Percentiles rank a stretch among this genome's conserved stretches.
phyloP scores from a whole-genome alignment of 768 basidiomycete species.

The Lentinus tigrinus region DNA sequence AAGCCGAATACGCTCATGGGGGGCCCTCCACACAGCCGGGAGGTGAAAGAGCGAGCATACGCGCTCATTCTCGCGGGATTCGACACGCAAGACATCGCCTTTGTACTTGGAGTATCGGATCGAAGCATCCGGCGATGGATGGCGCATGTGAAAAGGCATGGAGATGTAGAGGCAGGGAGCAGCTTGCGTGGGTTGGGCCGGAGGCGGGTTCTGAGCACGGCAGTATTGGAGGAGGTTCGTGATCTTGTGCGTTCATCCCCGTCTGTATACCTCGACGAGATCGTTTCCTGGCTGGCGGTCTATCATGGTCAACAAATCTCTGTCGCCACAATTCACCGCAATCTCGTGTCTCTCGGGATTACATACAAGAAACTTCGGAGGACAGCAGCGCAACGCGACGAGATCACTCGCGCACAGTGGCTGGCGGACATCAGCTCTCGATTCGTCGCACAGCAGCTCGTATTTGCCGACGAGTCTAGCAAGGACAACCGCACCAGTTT shows the following conservation, averaged over 20 bases:
- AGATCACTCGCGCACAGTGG: background rate
- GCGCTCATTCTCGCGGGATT: no score
- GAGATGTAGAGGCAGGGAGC: no score
- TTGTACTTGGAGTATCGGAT: no score
- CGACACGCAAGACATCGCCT: no score
- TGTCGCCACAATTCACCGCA: background rate
- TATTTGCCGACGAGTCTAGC: slow-evolving; percentile 31
- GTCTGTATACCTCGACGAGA: background rate
- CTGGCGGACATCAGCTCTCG: slow-evolving; percentile 14
- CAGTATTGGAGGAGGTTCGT: no score
- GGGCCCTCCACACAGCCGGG: no score
- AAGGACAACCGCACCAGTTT: slow-evolving; percentile 31
- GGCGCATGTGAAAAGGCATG: no score
- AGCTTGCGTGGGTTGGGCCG: no score
- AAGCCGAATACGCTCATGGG: no score
- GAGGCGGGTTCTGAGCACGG: no score
- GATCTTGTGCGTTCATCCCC: background rate
- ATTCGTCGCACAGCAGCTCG: slow-evolving; percentile 13
- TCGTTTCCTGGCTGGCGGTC: background rate
- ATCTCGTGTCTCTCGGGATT: background rate
- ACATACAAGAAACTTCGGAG: slow-evolving; percentile 26
- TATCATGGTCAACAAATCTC: background rate
- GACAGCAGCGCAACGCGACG: slow-evolving; percentile 18
- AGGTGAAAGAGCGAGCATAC: no score
- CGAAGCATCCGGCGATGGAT: no score